A percentile compares a stretch with the other conserved stretches of the same genome.
Evolutionary conservation across 208 protist species (phyloP).

Genomic region (Wallacemonas collosoma): DNA sequence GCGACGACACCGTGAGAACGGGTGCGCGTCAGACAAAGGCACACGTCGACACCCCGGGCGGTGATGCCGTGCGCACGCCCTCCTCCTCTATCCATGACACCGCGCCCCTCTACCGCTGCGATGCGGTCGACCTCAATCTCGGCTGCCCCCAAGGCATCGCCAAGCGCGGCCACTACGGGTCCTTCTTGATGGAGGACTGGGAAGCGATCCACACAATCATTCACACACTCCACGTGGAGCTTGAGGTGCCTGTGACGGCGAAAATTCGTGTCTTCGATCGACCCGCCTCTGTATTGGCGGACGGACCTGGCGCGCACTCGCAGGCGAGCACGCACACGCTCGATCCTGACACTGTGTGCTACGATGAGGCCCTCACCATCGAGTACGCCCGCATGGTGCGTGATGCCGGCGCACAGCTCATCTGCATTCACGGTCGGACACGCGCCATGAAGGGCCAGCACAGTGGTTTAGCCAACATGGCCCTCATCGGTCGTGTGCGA

Average conservation of each 20-base stretch:
- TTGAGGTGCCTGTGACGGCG: constrained; percentile 88
- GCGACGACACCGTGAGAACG: too few relatives aligned
- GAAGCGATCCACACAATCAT: constrained; percentile 81
- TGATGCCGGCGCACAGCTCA: constrained; percentile 76
- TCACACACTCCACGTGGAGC: constrained; percentile 77
- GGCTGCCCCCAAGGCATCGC: constrained; percentile 95
- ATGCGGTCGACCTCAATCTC: constrained; percentile 91
- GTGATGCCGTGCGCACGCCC: too few relatives aligned
- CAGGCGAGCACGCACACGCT: background rate
- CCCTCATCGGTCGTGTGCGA: constrained; percentile 60
- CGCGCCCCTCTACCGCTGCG: constrained; percentile 52
- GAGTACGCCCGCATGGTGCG: constrained; percentile 86
- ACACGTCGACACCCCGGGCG: too few relatives aligned
- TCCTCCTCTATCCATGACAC: too few relatives aligned
- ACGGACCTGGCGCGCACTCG: background rate
- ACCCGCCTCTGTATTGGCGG: background rate
- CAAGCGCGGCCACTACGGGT: constrained; percentile 88
- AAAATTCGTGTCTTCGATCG: constrained; percentile 92
- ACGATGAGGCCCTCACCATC: constrained; percentile 78
- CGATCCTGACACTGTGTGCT: constrained; percentile 16
- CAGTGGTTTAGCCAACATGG: constrained; percentile 68
- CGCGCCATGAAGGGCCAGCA: constrained; percentile 82
- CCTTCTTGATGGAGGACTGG: constrained; percentile 93
- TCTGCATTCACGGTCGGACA: constrained; percentile 89
- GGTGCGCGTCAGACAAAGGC: too few relatives aligned